phyloP scores from a whole-genome alignment of 1,284 basidiomycete species.

The Sporisorium graminicola region DNA sequence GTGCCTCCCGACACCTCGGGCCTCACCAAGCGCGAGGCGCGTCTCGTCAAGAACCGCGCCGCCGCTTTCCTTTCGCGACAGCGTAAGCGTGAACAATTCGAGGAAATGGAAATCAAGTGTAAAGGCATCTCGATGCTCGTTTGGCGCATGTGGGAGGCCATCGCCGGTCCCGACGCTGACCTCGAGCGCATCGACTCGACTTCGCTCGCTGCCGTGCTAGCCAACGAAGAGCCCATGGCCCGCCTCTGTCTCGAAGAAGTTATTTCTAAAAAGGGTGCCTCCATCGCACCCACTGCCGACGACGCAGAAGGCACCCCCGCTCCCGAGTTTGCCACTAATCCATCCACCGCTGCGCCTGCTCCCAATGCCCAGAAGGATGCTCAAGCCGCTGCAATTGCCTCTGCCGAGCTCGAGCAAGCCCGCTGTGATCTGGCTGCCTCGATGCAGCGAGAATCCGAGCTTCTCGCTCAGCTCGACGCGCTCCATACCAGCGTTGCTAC shows the following conservation, averaged over 20 bases:
- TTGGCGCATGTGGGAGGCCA: slow-evolving; percentile 63
- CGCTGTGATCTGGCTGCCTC: slow-evolving; percentile 39
- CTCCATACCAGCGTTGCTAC: slow-evolving; percentile 28
- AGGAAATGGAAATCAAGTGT: slow-evolving; percentile 85
- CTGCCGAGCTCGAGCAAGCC: slow-evolving; percentile 43
- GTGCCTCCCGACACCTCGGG: slow-evolving; percentile 87
- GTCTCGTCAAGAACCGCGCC: slow-evolving; percentile 89
- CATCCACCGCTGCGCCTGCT: slow-evolving; percentile 5
- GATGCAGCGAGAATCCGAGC: slow-evolving; percentile 28
- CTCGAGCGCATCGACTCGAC: slow-evolving; percentile 36
- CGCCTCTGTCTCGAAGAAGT: slow-evolving; percentile 54
- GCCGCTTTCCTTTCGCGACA: slow-evolving; percentile 90
- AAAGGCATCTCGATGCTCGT: slow-evolving; percentile 62
- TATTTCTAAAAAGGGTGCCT: slow-evolving; percentile 55
- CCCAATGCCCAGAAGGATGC: neutral
- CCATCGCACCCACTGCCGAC: slow-evolving; percentile 60
- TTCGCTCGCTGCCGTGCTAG: slow-evolving; percentile 38
- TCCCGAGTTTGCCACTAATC: slow-evolving; percentile 8
- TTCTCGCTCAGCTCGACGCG: slow-evolving; percentile 29
- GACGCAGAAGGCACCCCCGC: slow-evolving; percentile 35
- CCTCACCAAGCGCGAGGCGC: slow-evolving; percentile 87
- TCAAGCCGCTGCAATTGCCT: slow-evolving; percentile 3
- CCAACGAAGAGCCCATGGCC: slow-evolving; percentile 48
- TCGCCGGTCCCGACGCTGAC: slow-evolving; percentile 49
- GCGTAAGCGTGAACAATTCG: slow-evolving; percentile 90